Base-by-base conservation (phyloP, 257 asterid species). In the Solanum lignicaule region DNA sequence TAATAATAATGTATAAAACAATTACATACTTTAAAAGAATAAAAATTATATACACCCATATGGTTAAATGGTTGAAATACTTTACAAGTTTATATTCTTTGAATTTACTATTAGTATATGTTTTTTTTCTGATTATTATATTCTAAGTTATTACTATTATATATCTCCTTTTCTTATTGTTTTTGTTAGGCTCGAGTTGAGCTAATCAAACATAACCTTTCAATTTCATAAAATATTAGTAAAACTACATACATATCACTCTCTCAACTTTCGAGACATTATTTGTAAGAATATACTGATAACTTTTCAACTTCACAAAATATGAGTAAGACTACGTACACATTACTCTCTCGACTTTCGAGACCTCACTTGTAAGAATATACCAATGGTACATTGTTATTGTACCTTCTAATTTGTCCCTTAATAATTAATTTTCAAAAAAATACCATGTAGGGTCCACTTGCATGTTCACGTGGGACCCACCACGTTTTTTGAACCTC, bases 401-500 rank as follows among this genome's bases (percentile, higher is more conserved):
- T 68, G n/a, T 41, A 27, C 65, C 29, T 15, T 41, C 3, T 7
- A 25, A 14, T 79, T 43, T 79, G 84, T 43, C 65, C n/a, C 10
- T 18, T 46, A 46, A 43, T 81, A 46, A 81, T 81, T 46, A 16
- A 27, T 46, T 38, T 43, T 27, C 5, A 14, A 27, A 69, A 79
- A 41, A 41, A 23, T 29, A 5, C 14, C 2, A 2, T 15, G 35
- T 27, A 5, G 75, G 88, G 78, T 25, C 78, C 86, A 52, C 65
- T 31, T 84, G 81, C 91, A 86, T 82, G 89, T 71, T 85, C 48
- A 33, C 0, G 4, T 10, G 69, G 88, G 91, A 31, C 39, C 88
- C 88, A 55, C 88, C 89, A 89, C 89, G 89, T 89, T 87, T 33
- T 39, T 6, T 11, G 31, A 14, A 32, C 43, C 76, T 89, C 85